Percentiles rank a stretch among this genome's conserved stretches.
Conservation (phyloP, 768 basidiomycete genomes). For the Leccinum rimulosum region DNA sequence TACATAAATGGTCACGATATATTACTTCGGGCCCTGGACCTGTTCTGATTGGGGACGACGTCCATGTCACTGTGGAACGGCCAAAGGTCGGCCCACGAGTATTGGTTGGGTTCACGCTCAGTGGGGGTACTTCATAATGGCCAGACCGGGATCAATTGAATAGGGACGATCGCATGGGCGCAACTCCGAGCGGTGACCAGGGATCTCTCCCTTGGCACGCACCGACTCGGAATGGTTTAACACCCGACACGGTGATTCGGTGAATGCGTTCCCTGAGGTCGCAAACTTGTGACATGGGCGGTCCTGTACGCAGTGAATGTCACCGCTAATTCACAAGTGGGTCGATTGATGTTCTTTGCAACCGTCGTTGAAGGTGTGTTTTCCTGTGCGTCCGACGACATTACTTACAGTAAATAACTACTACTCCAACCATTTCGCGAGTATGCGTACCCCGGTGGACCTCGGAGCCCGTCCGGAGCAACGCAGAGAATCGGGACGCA, state of each 20-base stretch:
- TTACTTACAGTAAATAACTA: not conserved
- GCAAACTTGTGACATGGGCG: not conserved
- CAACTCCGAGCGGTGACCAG: slow-evolving; percentile 29
- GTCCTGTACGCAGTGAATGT: slow-evolving; percentile 38
- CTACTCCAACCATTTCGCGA: slow-evolving; percentile 42
- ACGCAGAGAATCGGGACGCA: slow-evolving; percentile 55
- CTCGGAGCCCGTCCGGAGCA: slow-evolving; percentile 35
- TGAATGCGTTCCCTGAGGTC: slow-evolving; percentile 39
- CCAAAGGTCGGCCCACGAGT: slow-evolving; percentile 54
- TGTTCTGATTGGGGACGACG: slow-evolving; percentile 64
- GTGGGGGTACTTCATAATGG: slow-evolving; percentile 42
- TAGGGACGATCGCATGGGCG: slow-evolving; percentile 3
- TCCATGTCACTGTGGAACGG: slow-evolving; percentile 50
- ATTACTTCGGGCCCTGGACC: slow-evolving; percentile 18
- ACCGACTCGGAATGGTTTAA: slow-evolving; percentile 46
- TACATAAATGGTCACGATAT: slow-evolving; percentile 38
- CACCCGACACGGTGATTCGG: slow-evolving; percentile 43
- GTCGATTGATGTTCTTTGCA: slow-evolving; percentile 40
- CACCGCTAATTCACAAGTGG: slow-evolving; percentile 31
- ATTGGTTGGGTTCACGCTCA: slow-evolving; percentile 57
- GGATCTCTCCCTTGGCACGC: slow-evolving; percentile 59
- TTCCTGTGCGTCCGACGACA: not conserved
- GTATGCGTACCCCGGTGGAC: slow-evolving; percentile 3
- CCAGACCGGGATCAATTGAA: not conserved
- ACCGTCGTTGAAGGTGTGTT: slow-evolving; percentile 35